Evolutionary conservation across 2,329 filamentous ascomycete species (phyloP).

Genomic region (Torrubiella hemipterigena): DNA sequence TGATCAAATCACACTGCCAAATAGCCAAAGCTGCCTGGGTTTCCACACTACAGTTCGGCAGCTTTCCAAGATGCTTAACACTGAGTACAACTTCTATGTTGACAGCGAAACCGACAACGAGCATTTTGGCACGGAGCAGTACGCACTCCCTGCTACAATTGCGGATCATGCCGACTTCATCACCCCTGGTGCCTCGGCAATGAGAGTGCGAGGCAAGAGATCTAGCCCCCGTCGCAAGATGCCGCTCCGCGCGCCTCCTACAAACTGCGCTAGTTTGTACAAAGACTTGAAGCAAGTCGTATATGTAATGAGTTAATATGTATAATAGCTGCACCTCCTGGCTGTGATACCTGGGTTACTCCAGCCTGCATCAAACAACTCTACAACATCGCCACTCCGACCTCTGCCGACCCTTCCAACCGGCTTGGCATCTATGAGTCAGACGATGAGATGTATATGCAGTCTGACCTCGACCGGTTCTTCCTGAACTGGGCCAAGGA

Average conservation of each 20-base stretch:
- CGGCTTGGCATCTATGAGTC: slow-evolving; percentile 40
- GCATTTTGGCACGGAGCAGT: background rate
- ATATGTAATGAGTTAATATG: background rate
- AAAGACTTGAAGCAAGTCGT: background rate
- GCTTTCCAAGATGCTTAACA: background rate
- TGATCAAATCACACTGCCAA: background rate
- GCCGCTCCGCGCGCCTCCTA: background rate
- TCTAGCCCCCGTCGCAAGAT: background rate
- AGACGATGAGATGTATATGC: slow-evolving; percentile 35
- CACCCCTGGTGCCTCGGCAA: background rate
- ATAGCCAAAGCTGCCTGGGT: background rate
- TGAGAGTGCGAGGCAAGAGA: background rate
- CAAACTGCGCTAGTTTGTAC: background rate
- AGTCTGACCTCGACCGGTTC: slow-evolving; percentile 33
- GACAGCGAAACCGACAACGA: background rate
- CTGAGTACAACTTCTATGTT: background rate
- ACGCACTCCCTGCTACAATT: background rate
- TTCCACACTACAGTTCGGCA: background rate
- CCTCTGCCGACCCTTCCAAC: slow-evolving; percentile 23
- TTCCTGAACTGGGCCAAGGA: slow-evolving; percentile 28
- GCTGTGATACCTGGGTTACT: slow-evolving; percentile 43
- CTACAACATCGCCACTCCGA: slow-evolving; percentile 29
- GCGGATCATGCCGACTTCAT: background rate
- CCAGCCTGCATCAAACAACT: slow-evolving; percentile 40
- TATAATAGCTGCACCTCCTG: background rate